Evolutionary conservation across 23 red algal species (phyloP).

Genomic region (Cyanidiococcus yangmingshanensis): DNA sequence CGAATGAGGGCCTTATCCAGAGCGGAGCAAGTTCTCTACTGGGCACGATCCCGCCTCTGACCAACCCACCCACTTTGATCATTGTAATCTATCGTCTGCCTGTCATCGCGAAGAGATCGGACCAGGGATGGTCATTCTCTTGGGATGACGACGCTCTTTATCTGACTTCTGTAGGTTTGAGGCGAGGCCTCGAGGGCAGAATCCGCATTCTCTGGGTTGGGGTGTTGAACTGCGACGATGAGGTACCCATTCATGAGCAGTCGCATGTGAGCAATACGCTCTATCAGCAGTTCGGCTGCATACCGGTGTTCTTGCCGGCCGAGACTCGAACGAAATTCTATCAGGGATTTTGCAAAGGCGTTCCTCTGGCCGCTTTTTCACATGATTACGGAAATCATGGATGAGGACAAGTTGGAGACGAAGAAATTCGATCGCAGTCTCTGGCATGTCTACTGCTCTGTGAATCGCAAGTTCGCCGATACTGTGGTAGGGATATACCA

Average conservation of each 20-base stretch:
- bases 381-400: conserved; percentile 67
- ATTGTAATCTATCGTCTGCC: conserved; percentile 92
- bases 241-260: conserved; percentile 44
- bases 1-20: neutral
- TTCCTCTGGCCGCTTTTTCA: conserved; percentile 97
- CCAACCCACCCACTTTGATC: conserved; percentile 37
- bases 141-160: conserved; percentile 99
- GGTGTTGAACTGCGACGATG: conserved; percentile 61
- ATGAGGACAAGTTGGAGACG: conserved; percentile 42
- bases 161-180: conserved; percentile 71
- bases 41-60: neutral
- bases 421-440: conserved; percentile 65
- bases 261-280: conserved; percentile 20
- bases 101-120: conserved; percentile 54
- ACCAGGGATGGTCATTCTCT: conserved; percentile 49
- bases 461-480: conserved; percentile 73
- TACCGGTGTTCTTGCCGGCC: conserved; percentile 67
- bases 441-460: conserved; percentile 78
- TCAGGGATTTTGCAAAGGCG: conserved; percentile 97
- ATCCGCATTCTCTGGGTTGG: conserved; percentile 80
- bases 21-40: neutral
- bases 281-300: conserved; percentile 21
- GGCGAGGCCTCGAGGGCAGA: conserved; percentile 63
- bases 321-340: conserved; percentile 79
- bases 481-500: conserved; percentile 55